A percentile compares a stretch with the other conserved stretches of the same genome.
These are phyloP conservation scores for Rhodotorula taiwanensis DNA, from an alignment of 768 basidiomycete genomes.

Conservation along the genomic window DNA sequence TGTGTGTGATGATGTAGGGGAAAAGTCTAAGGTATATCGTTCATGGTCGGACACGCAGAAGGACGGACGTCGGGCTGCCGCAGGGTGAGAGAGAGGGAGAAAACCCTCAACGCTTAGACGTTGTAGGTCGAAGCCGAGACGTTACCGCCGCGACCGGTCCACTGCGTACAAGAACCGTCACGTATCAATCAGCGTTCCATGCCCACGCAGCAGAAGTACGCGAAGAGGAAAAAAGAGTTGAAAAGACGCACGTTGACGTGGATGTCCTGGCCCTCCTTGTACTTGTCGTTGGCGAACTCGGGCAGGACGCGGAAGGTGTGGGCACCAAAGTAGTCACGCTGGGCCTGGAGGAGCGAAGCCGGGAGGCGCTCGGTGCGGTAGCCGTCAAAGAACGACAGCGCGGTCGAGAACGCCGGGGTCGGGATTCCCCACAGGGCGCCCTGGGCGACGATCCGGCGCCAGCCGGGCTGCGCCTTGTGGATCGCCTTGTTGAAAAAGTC, in stretches of 20 bases:
- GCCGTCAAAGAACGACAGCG: conserved; percentile 96
- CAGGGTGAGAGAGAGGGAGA: too few relatives aligned
- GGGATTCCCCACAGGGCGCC: conserved; percentile 96
- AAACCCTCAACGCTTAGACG: neutral
- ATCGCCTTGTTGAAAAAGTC: conserved; percentile 96
- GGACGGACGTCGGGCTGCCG: too few relatives aligned
- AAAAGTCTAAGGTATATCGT: too few relatives aligned
- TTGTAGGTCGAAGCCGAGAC: conserved; percentile 1
- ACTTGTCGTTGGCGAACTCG: conserved; percentile 3
- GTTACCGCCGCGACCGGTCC: conserved; percentile 3
- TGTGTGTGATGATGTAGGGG: too few relatives aligned
- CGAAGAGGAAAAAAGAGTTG: neutral
- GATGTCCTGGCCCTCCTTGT: neutral
- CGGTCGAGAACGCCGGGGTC: conserved; percentile 94
- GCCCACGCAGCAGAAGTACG: too few relatives aligned
- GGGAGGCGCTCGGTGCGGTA: conserved; percentile 93
- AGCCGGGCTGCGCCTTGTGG: conserved; percentile 91
- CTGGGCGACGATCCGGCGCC: conserved; percentile 95
- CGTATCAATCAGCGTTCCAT: too few relatives aligned
- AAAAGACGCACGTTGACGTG: neutral
- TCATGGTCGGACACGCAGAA: too few relatives aligned
- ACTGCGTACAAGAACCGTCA: neutral
- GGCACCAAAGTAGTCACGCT: conserved; percentile 50
- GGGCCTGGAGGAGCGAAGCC: conserved; percentile 89
- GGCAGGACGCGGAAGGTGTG: neutral